Conservation (phyloP, 345 rosid genomes). For the Fremontodendron californicum region DNA sequence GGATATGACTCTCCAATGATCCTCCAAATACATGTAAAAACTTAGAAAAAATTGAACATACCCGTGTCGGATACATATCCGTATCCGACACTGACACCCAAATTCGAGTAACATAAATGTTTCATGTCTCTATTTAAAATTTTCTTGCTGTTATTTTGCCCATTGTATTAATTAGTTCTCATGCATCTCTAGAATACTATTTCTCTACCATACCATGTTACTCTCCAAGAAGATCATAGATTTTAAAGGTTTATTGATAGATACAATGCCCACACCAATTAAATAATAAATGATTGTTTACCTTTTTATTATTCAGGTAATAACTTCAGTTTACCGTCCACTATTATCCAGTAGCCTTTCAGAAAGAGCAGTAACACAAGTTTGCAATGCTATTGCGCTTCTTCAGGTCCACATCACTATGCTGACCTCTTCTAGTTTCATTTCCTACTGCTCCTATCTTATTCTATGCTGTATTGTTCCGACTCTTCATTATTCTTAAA, state of each 20-base stretch:
- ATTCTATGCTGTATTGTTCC: no score
- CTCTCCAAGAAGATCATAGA: background rate
- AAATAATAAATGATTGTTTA: background rate
- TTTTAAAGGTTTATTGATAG: constrained; percentile 1
- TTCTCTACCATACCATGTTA: background rate
- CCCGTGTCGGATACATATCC: no score
- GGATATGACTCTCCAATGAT: no score
- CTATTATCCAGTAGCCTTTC: constrained; percentile 29
- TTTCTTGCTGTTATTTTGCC: background rate
- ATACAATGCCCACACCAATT: background rate
- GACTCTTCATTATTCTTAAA: no score
- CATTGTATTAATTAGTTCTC: background rate
- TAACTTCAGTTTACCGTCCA: constrained; percentile 31
- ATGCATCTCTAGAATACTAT: background rate
- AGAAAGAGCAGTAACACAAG: constrained; percentile 24
- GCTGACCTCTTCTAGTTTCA: background rate
- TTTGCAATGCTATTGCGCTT: constrained; percentile 49
- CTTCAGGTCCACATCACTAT: constrained; percentile 39
- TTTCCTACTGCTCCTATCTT: background rate
- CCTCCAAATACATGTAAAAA: no score
- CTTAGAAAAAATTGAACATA: no score
- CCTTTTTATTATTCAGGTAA: constrained; percentile 37
- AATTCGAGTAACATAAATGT: background rate
- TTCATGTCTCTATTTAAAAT: background rate
- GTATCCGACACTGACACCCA: background rate